phyloP scores from a whole-genome alignment of 2,329 filamentous ascomycete genomes.

The Alternaria conjuncta region DNA sequence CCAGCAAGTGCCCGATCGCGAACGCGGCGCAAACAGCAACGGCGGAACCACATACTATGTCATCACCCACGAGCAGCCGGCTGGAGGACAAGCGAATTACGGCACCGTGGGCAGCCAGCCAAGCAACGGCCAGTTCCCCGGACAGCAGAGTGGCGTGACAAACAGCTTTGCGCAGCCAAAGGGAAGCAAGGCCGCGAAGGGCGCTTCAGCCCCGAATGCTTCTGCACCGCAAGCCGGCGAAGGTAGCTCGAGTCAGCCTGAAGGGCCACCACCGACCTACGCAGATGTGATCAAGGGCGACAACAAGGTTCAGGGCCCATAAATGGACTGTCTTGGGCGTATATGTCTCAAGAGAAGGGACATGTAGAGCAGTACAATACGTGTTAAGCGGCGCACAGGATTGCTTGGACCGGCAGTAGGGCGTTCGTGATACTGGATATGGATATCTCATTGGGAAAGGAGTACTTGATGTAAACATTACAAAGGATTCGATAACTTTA shows the following conservation, averaged over 20 bases:
- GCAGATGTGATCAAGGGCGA: constrained; percentile 89
- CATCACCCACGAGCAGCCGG: constrained; percentile 47
- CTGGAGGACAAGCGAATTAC: constrained; percentile 45
- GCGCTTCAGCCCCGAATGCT: constrained; percentile 16
- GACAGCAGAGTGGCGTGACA: constrained; percentile 45
- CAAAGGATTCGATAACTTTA: neutral
- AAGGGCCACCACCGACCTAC: constrained; percentile 77
- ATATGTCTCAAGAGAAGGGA: neutral
- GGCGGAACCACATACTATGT: constrained; percentile 36
- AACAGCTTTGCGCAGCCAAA: constrained; percentile 42
- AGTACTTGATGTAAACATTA: neutral
- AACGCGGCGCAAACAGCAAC: constrained; percentile 49
- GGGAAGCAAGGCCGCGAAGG: constrained; percentile 20
- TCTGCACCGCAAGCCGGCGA: constrained; percentile 26
- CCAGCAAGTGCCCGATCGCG: constrained; percentile 64
- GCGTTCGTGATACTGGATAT: constrained; percentile 1
- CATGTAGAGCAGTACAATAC: neutral
- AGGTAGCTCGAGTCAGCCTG: constrained; percentile 41
- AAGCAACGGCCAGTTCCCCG: constrained; percentile 51
- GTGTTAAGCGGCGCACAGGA: neutral
- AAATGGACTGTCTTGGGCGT: neutral
- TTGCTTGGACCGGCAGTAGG: neutral
- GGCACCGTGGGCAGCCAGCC: constrained; percentile 51
- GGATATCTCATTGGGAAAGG: neutral
- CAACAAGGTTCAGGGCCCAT: constrained; percentile 76